These are phyloP conservation scores for Emmonsiellopsis sp. DNA, from an alignment of 2,329 filamentous ascomycete genomes.

Conservation along the genomic window DNA sequence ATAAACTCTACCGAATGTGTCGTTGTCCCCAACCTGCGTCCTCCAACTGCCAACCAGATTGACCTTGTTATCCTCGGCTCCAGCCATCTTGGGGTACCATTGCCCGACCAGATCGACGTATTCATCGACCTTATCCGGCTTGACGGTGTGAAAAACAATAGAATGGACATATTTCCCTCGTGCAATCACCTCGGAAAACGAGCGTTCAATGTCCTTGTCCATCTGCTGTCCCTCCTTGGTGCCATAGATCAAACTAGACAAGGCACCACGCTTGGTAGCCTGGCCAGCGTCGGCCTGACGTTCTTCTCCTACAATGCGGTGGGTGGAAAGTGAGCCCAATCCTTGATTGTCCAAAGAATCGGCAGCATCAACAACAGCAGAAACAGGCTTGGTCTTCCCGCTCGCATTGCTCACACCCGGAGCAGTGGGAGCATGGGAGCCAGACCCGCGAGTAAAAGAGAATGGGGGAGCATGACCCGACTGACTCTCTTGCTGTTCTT, in stretches of 20 bases:
- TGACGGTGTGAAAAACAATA: conserved; percentile 92
- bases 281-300: conserved; percentile 38
- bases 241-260: conserved; percentile 89
- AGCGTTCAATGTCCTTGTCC: conserved; percentile 90
- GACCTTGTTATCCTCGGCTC: conserved; percentile 79
- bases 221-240: conserved; percentile 91
- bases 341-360: conserved; percentile 35
- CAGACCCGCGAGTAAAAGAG: conserved; percentile 19
- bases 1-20: conserved; percentile 71
- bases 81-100: conserved; percentile 89
- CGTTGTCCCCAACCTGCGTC: conserved; percentile 92
- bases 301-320: conserved; percentile 46
- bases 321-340: conserved; percentile 52
- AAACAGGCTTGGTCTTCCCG: conserved; percentile 14
- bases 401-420: conserved; percentile 38
- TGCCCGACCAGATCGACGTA: conserved; percentile 81
- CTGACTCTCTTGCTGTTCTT: conserved; percentile 78
- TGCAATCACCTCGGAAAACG: conserved; percentile 89
- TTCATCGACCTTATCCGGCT: conserved; percentile 90
- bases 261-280: conserved; percentile 57
- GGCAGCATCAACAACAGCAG: conserved; percentile 31
- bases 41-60: conserved; percentile 96
- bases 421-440: conserved; percentile 33
- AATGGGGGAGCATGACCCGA: conserved; percentile 39
- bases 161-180: conserved; percentile 97